Percentiles rank a stretch among this genome's conserved stretches.
These are phyloP conservation scores for Zizania palustris DNA, from an alignment of 202 grass and related monocot species.

Conservation along the genomic window DNA sequence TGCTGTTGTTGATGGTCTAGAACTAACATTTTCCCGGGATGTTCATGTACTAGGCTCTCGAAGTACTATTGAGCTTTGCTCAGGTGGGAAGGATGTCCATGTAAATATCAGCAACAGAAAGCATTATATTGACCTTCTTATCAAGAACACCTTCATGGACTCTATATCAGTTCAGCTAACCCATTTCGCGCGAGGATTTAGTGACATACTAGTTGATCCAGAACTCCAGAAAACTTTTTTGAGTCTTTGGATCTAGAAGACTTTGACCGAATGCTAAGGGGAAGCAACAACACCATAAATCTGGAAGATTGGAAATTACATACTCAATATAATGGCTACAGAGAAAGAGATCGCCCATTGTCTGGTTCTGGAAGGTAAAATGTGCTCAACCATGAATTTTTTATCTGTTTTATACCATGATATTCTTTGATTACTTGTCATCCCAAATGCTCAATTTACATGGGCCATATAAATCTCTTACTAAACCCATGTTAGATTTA, in stretches of 20 bases:
- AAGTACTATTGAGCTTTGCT: constrained; percentile 72
- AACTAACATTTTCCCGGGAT: constrained; percentile 81
- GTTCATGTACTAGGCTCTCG: constrained; percentile 71
- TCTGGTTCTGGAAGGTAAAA: constrained; percentile 97
- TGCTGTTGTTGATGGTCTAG: constrained; percentile 79
- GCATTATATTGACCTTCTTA: constrained; percentile 81
- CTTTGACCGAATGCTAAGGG: constrained; percentile 81
- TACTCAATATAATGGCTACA: constrained; percentile 96
- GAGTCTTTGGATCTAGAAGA: constrained; percentile 85
- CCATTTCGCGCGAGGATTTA: constrained; percentile 78
- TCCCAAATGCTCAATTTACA: constrained; percentile 26
- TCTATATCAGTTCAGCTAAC: constrained; percentile 77
- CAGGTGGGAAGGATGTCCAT: constrained; percentile 77
- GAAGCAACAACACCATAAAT: constrained; percentile 60
- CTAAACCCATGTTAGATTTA: constrained; percentile 19
- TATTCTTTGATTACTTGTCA: constrained; percentile 24
- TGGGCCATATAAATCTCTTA: constrained; percentile 32
- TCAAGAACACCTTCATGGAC: constrained; percentile 85
- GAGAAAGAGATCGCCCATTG: constrained; percentile 73
- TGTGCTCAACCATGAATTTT: constrained; percentile 32
- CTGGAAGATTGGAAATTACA: constrained; percentile 93
- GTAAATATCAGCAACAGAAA: constrained; percentile 85
- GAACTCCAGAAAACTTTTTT: constrained; percentile 67
- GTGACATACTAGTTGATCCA: constrained; percentile 73
- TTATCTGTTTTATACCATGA: constrained; percentile 11